Conservation (phyloP, 225 moss, liverwort and hornwort species). For the Antitrichia curtipendula region DNA sequence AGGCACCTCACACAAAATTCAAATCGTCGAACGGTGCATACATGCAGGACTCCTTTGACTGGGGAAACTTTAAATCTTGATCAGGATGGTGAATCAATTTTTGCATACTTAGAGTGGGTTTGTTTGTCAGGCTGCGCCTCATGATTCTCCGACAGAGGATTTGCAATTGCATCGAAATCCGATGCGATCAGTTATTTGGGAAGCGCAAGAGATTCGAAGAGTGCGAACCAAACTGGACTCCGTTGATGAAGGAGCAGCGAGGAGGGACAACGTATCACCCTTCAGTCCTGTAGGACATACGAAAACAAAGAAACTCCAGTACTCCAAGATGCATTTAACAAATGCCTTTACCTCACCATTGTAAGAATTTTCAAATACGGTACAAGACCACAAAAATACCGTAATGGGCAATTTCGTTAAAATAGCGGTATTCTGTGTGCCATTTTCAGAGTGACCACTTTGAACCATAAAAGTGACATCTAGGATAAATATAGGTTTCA, state of each 20-base stretch:
- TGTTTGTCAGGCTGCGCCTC: background rate
- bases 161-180: background rate
- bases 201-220: background rate
- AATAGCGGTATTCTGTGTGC: no score
- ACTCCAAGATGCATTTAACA: background rate
- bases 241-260: background rate
- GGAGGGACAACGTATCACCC: background rate
- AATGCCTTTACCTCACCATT: background rate
- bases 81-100: background rate
- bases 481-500: no score
- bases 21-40: background rate
- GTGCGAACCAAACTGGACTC: background rate
- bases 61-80: background rate
- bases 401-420: no score
- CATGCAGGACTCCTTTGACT: background rate
- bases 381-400: background rate
- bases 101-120: background rate
- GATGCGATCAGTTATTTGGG: background rate
- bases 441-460: no score
- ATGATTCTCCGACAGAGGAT: background rate
- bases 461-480: no score
- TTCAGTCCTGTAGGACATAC: background rate
- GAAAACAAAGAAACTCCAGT: background rate
- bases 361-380: background rate
- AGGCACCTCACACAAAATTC: background rate